Percentiles rank a stretch among this genome's conserved stretches.
These are phyloP conservation scores for Boletus vinaceobasis DNA, from an alignment of 768 basidiomycete species.

Conservation along the genomic window DNA sequence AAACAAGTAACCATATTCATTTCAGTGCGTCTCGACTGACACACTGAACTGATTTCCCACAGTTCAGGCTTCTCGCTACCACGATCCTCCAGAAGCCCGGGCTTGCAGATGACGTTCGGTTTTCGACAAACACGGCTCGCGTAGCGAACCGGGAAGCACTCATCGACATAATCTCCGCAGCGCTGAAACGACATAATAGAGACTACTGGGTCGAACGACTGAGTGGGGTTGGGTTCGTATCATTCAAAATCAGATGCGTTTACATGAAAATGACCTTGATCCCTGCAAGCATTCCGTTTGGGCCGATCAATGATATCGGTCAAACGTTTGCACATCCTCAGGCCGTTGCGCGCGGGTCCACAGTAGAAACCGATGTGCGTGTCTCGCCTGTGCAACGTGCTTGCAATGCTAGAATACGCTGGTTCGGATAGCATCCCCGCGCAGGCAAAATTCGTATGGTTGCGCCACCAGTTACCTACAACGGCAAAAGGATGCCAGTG, in stretches of 20 bases:
- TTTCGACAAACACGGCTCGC: conserved; percentile 68
- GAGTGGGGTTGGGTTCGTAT: conserved; percentile 72
- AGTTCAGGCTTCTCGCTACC: conserved; percentile 71
- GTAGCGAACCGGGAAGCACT: conserved; percentile 75
- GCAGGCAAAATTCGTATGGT: conserved; percentile 77
- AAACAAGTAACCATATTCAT: conserved; percentile 53
- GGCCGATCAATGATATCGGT: conserved; percentile 88
- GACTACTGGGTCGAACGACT: conserved; percentile 75
- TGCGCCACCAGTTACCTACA: conserved; percentile 77
- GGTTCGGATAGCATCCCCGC: conserved; percentile 56
- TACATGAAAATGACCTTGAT: conserved; percentile 7
- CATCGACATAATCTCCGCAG: conserved; percentile 61
- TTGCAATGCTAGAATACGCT: conserved; percentile 11
- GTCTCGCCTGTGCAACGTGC: conserved; percentile 31
- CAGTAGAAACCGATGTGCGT: conserved; percentile 74
- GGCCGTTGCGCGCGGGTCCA: conserved; percentile 71
- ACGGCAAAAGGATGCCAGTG: conserved; percentile 74
- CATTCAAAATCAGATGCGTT: conserved; percentile 4
- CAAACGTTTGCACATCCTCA: conserved; percentile 90
- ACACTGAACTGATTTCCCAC: conserved; percentile 12
- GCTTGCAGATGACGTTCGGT: conserved; percentile 59
- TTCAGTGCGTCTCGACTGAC: background rate
- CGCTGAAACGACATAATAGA: conserved; percentile 53
- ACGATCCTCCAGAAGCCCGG: conserved; percentile 60
- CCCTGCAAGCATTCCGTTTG: conserved; percentile 65